These are phyloP conservation scores for Hemileccinum rubropunctum DNA, from an alignment of 768 basidiomycete genomes.

Conservation along the genomic window DNA sequence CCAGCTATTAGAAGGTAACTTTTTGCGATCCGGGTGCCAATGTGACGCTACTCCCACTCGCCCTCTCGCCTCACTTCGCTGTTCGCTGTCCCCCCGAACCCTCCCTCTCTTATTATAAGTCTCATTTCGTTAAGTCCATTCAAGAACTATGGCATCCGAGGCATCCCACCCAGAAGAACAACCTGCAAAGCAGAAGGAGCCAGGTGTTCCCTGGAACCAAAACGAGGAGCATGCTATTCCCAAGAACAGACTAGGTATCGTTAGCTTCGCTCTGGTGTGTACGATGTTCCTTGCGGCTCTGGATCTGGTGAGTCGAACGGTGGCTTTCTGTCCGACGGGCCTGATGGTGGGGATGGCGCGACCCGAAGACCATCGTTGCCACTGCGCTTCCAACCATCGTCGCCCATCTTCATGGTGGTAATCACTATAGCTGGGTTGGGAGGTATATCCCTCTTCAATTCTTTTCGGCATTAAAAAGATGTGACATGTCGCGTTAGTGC, in stretches of 20 bases:
- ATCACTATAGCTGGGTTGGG: slow-evolving; percentile 69
- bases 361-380: slow-evolving; percentile 55
- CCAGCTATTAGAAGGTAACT: no score
- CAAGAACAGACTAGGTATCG: slow-evolving; percentile 17
- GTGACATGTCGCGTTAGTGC: slow-evolving; percentile 40
- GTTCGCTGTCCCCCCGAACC: no score
- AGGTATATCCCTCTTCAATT: slow-evolving; percentile 36
- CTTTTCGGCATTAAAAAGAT: background rate
- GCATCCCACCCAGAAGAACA: background rate
- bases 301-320: slow-evolving; percentile 45
- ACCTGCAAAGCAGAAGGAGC: background rate
- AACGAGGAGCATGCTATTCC: slow-evolving; percentile 54
- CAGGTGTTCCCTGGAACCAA: no score
- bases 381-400: slow-evolving; percentile 77
- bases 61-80: no score
- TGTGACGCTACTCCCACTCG: no score
- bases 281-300: slow-evolving; percentile 42
- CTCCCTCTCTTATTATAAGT: no score
- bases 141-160: background rate
- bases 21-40: no score
- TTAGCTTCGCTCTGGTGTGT: slow-evolving; percentile 25
- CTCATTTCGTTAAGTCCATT: background rate
- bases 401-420: slow-evolving; percentile 54
- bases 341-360: background rate
- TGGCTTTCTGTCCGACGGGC: background rate